Base-by-base conservation (phyloP, 208 protist species). In the Histomonas meleagridis region DNA sequence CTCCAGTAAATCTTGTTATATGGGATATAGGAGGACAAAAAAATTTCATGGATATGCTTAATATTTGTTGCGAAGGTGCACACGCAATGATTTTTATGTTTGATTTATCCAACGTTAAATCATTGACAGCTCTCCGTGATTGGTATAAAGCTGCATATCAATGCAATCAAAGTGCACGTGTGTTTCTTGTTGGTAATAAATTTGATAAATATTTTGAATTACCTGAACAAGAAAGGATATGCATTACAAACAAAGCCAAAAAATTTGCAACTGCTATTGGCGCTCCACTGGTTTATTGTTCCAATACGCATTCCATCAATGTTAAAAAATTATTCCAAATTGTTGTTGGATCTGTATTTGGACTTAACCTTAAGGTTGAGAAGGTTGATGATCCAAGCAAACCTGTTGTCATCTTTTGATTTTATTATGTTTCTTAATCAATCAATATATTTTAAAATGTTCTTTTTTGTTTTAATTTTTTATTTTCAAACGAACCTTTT, bases 21-120 rank as follows among this genome's bases (percentile, higher is more conserved):
- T 86, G 76, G 76, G 76, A 86, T 86, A 86, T 86, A 4, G 76
- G 76, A 40, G 76, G 76, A 21, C 76, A 86, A n/a, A 86, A 86
- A 28, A 51, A 43, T 16, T 86, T 86, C 35, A 86, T 86, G 76
- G 76, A 86, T 38, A 86, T 86, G 76, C 76, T 86, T 35, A 40
- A 43, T 55, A 46, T 86, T 48, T 86, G 76, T 48, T 86, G 76
- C 26, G 76, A 86, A 51, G 76, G 76, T 86, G 76, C 76, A 18
- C 76, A 86, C 38, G 76, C 46, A 38, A 23, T 86, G 40, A 86
- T 86, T 38, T 86, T 86, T n/a, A 86, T 86, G 76, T 86, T 86
- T 28, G 76, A 86, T 86, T 48, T 86, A 51, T 51, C 76, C 0
- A 86, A 86, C 35, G 55, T 86, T 28, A 86, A 43, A n/a, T 86